Evolutionary conservation across 2,329 filamentous ascomycete genomes (phyloP), one percentile per base, ranked within the genome.

Genomic region (Talaromyces sp.): DNA sequence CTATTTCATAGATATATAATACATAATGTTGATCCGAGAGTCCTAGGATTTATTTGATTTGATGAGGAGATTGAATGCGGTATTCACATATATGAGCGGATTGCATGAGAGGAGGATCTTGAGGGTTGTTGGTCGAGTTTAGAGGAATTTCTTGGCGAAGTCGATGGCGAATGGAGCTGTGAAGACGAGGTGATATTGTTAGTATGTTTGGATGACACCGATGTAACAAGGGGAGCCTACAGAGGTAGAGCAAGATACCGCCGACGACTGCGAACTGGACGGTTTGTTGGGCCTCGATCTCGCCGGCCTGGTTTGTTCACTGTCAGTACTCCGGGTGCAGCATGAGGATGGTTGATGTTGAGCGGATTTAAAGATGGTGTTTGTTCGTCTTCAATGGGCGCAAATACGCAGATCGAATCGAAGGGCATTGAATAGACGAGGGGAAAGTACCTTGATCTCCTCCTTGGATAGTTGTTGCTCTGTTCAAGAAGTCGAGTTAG

Each of bases 181-280:
- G 5, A 31, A 4, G 47, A 5, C 13, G 33, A 56, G 5, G 4
- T 2, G 31, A 8, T 22, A 9, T 9, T 56, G n/a, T 56, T 22
- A 56, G 52, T 6, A 19, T 35, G 31, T 14, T 31, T 5, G 19
- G 1, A 16, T 8, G 7, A 37, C 33, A 6, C 22, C 11, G 22
- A 24, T 6, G 1, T 16, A 31, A 37, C 14, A 3, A 10, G 16
- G 1, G 24, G 6, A 27, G 73, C 85, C 68, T 82, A 89, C 87
- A 87, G 60, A 88, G 80, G 77, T 88, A 88, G 59, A 89, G 81
- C 33, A 87, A 75, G 60, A 85, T 74, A 69, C 84, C 85, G 63
- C 83, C 82, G 52, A 80, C 79, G 65, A 84, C 73, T 59, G 84
- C 84, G 73, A 81, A 80, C 73, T 83, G 82, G 70, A 88, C 79